These are phyloP conservation scores for Venustampulla echinocandica DNA, from an alignment of 495 filamentous ascomycete genomes.

Conservation along the genomic window DNA sequence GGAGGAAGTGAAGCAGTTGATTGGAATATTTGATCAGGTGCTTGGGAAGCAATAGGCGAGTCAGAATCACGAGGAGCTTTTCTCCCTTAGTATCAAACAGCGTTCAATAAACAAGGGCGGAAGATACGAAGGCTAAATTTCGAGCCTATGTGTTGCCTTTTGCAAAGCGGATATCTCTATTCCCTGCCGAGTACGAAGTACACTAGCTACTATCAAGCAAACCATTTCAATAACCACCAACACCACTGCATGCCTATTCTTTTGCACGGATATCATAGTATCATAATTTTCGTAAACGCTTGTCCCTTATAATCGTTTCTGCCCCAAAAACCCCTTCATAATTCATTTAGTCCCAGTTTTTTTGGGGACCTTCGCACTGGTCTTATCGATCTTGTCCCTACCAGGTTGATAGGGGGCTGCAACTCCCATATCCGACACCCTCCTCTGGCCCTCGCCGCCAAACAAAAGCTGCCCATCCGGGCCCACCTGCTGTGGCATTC, in stretches of 20 bases:
- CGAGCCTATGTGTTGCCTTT: not conserved
- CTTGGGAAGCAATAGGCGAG: constrained; percentile 19
- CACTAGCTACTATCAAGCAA: not conserved
- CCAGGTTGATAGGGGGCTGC: constrained; percentile 70
- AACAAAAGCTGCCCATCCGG: constrained; percentile 29
- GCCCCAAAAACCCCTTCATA: not conserved
- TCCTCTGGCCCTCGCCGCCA: constrained; percentile 20
- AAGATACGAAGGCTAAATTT: constrained; percentile 17
- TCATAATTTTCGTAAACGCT: constrained; percentile 1
- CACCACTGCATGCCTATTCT: constrained; percentile 1
- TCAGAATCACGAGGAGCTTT: too few species aligned
- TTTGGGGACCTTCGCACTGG: constrained; percentile 19
- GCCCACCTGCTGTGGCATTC: constrained; percentile 37
- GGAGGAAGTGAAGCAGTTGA: constrained; percentile 45
- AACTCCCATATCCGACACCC: constrained; percentile 46
- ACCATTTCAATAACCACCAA: not conserved
- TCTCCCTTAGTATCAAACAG: too few species aligned
- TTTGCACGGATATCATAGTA: not conserved
- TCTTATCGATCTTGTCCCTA: constrained; percentile 51
- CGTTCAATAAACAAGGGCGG: too few species aligned
- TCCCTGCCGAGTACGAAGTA: too few species aligned
- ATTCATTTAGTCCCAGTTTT: not conserved
- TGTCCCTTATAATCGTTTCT: not conserved
- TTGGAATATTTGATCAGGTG: constrained; percentile 39
- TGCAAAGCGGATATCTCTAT: not conserved